Conservation (phyloP, 2,329 filamentous ascomycete genomes). For the Epichloe festucae region DNA sequence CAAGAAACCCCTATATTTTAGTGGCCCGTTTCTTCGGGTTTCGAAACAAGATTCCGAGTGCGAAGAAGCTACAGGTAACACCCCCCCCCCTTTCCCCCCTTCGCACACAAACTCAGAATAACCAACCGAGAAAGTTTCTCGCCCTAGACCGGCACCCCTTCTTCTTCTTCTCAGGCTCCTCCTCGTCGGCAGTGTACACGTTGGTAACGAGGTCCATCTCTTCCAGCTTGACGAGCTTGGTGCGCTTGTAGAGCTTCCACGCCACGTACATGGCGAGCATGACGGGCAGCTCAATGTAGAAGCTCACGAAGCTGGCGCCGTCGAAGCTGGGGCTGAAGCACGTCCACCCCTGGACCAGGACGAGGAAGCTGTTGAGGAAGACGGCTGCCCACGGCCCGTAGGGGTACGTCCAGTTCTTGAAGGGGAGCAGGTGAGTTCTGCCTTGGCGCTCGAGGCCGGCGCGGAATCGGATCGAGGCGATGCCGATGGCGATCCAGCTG, state of each 20-base stretch:
- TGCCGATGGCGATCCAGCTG: slow-evolving; percentile 51
- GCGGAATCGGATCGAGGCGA: slow-evolving; percentile 54
- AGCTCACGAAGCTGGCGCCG: slow-evolving; percentile 48
- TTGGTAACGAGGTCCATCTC: slow-evolving; percentile 54
- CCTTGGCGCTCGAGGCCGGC: slow-evolving; percentile 41
- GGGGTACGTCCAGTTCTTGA: slow-evolving; percentile 55
- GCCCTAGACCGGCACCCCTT: slow-evolving; percentile 34
- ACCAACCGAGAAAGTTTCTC: slow-evolving; percentile 19
- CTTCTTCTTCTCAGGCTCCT: slow-evolving; percentile 13
- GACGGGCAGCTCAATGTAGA: slow-evolving; percentile 49
- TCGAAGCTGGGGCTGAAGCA: slow-evolving; percentile 47
- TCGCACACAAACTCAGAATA: slow-evolving; percentile 13
- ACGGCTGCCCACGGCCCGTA: slow-evolving; percentile 45
- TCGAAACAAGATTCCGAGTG: too few species aligned
- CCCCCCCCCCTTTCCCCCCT: too few species aligned
- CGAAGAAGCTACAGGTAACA: too few species aligned
- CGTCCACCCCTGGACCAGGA: slow-evolving; percentile 51
- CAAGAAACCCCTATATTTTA: too few species aligned
- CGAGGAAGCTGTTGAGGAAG: slow-evolving; percentile 43
- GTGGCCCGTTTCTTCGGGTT: too few species aligned
- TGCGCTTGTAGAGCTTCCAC: slow-evolving; percentile 61
- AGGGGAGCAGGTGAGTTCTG: slow-evolving; percentile 48
- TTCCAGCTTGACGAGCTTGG: slow-evolving; percentile 39
- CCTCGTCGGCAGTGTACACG: slow-evolving; percentile 35
- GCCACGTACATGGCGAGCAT: slow-evolving; percentile 50